Evolutionary conservation across 2,329 filamentous ascomycete species (phyloP).

Genomic region (Zymoseptoria passerinii): DNA sequence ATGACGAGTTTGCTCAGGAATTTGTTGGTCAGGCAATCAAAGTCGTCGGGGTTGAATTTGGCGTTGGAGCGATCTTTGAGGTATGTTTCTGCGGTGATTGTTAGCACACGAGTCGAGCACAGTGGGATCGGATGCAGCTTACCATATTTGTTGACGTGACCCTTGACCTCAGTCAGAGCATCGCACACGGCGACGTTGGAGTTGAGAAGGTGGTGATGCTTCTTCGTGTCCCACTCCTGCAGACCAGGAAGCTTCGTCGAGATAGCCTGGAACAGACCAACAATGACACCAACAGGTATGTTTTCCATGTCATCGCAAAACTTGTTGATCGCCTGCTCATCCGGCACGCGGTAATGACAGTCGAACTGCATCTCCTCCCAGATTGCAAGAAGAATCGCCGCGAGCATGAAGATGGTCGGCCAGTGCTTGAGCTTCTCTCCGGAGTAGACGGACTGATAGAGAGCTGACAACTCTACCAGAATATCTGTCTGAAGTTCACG

Average conservation of each 20-base stretch:
- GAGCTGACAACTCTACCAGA: constrained; percentile 78
- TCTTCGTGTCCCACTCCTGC: constrained; percentile 85
- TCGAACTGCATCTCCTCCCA: constrained; percentile 99
- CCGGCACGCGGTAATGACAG: constrained; percentile 88
- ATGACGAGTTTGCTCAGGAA: constrained; percentile 95
- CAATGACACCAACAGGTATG: constrained; percentile 89
- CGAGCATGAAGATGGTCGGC: constrained; percentile 97
- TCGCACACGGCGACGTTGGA: constrained; percentile 90
- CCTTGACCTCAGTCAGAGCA: constrained; percentile 89
- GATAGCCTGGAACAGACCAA: constrained; percentile 94
- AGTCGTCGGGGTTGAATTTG: constrained; percentile 84
- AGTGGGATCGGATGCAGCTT: constrained; percentile 37
- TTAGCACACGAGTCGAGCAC: constrained; percentile 6
- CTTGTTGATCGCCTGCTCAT: constrained; percentile 75
- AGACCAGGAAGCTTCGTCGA: constrained; percentile 92
- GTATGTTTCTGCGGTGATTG: constrained; percentile 62
- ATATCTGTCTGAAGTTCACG: constrained; percentile 94
- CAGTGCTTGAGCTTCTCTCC: constrained; percentile 97
- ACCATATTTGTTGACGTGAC: constrained; percentile 92
- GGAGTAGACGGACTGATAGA: constrained; percentile 97
- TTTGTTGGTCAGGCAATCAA: constrained; percentile 93
- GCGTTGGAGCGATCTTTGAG: constrained; percentile 65
- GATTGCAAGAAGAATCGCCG: constrained; percentile 82
- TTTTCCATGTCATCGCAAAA: constrained; percentile 97
- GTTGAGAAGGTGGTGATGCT: constrained; percentile 83